Percentiles rank a stretch among this genome's conserved stretches.
These are phyloP conservation scores for Colletotrichum musicola DNA, from an alignment of 2,329 filamentous ascomycete genomes.

Conservation along the genomic window DNA sequence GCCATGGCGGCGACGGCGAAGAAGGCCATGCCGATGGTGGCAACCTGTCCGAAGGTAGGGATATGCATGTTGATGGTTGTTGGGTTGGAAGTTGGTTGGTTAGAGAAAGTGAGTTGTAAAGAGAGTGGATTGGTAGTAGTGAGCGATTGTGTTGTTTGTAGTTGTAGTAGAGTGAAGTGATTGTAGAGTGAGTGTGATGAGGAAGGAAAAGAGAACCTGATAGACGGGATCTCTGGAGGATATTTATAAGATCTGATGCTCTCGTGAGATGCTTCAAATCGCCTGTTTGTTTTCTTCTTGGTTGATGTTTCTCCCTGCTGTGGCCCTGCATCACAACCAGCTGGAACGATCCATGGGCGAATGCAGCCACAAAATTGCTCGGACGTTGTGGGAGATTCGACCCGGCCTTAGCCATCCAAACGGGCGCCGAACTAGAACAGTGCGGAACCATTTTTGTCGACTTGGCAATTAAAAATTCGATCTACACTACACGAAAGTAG, in stretches of 20 bases:
- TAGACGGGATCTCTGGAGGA: not conserved
- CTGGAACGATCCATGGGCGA: not conserved
- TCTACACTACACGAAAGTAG: too few species aligned
- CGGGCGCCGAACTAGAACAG: too few species aligned
- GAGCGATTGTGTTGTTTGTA: not conserved
- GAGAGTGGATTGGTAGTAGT: not conserved
- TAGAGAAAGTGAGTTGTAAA: not conserved
- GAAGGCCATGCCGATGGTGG: conserved; percentile 35
- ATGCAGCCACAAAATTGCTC: too few species aligned
- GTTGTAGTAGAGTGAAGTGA: conserved; percentile 12
- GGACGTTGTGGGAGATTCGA: too few species aligned
- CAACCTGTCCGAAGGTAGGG: conserved; percentile 34
- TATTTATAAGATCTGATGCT: conserved; percentile 8
- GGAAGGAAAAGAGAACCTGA: not conserved
- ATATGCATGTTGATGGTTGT: conserved; percentile 30
- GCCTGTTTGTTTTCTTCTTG: not conserved
- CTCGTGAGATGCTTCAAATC: not conserved
- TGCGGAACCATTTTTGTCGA: too few species aligned
- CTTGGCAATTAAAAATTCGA: too few species aligned
- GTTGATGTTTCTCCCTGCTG: not conserved
- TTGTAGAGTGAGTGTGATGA: conserved; percentile 25
- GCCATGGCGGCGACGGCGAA: conserved; percentile 26
- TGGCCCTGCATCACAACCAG: not conserved
- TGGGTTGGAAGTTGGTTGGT: not conserved
- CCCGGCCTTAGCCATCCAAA: too few species aligned